Evolutionary conservation across 768 basidiomycete species (phyloP).

Genomic region (Podaxis mareebaensis): DNA sequence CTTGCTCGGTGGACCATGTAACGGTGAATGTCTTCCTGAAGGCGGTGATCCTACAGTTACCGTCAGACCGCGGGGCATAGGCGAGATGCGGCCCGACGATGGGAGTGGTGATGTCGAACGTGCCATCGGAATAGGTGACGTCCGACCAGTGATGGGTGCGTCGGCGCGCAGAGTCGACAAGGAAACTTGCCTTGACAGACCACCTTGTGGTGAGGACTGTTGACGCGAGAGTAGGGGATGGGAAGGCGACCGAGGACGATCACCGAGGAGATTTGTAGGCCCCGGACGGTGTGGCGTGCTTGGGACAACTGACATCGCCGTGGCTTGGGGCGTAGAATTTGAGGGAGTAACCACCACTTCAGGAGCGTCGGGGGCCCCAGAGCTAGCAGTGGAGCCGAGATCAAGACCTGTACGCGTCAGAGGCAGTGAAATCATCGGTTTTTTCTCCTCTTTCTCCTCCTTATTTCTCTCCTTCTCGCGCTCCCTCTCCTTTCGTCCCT

Average conservation of each 20-base stretch:
- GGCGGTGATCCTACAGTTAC: slow-evolving; percentile 10
- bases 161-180: slow-evolving; percentile 2
- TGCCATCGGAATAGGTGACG: neutral
- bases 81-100: slow-evolving; percentile 14
- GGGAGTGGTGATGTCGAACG: slow-evolving; percentile 1
- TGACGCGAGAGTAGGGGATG: neutral
- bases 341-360: neutral
- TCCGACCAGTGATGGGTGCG: neutral
- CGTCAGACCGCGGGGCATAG: slow-evolving; percentile 14
- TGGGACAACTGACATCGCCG: neutral
- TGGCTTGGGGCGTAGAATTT: neutral
- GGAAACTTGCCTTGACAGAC: neutral
- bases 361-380: neutral
- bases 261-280: neutral
- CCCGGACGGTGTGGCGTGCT: neutral
- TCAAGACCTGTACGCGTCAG: slow-evolving; percentile 4
- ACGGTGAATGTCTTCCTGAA: slow-evolving; percentile 12
- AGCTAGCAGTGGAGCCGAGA: neutral
- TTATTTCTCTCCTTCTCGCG: slow-evolving; percentile 1
- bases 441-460: slow-evolving; percentile 4
- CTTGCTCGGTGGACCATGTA: slow-evolving; percentile 37
- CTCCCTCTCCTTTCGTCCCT: slow-evolving; percentile 4
- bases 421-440: slow-evolving; percentile 13
- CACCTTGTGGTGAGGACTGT: neutral
- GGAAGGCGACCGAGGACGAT: neutral